phyloP scores from a whole-genome alignment of 2,329 filamentous ascomycete genomes.

The Colletotrichum aenigma region DNA sequence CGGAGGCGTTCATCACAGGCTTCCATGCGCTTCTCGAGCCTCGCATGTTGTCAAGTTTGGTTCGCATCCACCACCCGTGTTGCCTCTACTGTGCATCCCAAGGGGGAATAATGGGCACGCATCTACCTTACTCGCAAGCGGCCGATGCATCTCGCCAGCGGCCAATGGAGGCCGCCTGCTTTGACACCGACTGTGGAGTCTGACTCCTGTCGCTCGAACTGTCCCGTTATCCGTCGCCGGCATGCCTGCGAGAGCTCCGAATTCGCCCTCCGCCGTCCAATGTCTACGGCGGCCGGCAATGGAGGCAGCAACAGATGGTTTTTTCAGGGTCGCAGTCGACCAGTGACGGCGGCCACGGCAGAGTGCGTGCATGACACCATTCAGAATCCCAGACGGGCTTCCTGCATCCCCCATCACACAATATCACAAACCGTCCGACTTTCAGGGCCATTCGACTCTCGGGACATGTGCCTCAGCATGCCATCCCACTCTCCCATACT shows the following conservation, averaged over 20 bases:
- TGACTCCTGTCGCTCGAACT: not conserved
- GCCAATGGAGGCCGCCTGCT: constrained; percentile 13
- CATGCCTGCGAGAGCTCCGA: constrained; percentile 12
- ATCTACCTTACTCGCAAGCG: constrained; percentile 3
- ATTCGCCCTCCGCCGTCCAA: constrained; percentile 9
- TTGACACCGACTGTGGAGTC: not conserved
- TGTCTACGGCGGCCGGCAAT: not conserved
- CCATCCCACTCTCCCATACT: constrained; percentile 2
- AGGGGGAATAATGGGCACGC: not conserved
- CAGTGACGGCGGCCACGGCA: constrained; percentile 1
- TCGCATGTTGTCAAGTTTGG: not conserved
- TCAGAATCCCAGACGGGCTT: not conserved
- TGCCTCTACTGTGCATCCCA: not conserved
- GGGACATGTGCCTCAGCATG: constrained; percentile 6
- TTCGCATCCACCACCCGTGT: not conserved
- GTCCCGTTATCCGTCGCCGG: not conserved
- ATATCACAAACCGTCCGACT: constrained; percentile 22
- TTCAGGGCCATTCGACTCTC: not conserved
- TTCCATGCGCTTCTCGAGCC: not conserved
- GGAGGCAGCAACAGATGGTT: not conserved
- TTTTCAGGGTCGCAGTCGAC: constrained; percentile 8
- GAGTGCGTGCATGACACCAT: constrained; percentile 17
- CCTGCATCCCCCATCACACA: constrained; percentile 8
- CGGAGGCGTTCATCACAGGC: constrained; percentile 1
- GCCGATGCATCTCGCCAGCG: not conserved